These are phyloP conservation scores for Penicillium atrosanguineum DNA, from an alignment of 495 filamentous ascomycete genomes.

Conservation along the genomic window DNA sequence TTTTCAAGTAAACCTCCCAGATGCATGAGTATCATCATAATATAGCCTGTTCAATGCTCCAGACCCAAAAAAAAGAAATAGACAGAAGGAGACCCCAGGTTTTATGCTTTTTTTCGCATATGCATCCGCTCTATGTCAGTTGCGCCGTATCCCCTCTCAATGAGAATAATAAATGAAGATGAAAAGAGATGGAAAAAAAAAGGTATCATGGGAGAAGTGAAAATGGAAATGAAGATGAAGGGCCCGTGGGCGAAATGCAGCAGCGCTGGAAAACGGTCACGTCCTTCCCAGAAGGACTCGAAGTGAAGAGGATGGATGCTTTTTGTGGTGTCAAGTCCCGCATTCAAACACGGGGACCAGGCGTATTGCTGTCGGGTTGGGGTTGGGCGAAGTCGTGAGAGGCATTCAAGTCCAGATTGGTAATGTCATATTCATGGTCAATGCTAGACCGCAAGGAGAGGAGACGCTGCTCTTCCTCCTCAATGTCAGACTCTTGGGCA, in stretches of 20 bases:
- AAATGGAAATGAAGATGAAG: constrained; percentile 14
- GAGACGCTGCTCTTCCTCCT: constrained; percentile 43
- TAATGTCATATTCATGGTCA: constrained; percentile 35
- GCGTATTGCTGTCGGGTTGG: constrained; percentile 11
- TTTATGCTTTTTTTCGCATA: constrained; percentile 19
- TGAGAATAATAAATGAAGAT: constrained; percentile 1
- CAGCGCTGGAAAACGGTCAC: constrained; percentile 6
- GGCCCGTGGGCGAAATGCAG: neutral
- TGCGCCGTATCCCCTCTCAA: constrained; percentile 21
- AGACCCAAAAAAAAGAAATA: constrained; percentile 14
- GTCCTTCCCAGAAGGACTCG: constrained; percentile 19
- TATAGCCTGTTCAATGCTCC: constrained; percentile 35
- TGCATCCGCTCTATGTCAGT: constrained; percentile 25
- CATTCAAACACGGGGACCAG: constrained; percentile 1
- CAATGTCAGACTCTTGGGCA: constrained; percentile 20
- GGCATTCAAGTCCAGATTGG: constrained; percentile 25
- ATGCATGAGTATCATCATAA: constrained; percentile 42
- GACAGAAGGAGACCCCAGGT: constrained; percentile 3
- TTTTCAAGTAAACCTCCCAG: constrained; percentile 39
- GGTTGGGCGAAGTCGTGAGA: constrained; percentile 8
- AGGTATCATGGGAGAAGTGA: constrained; percentile 20
- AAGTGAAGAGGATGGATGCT: constrained; percentile 2
- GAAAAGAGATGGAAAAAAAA: neutral
- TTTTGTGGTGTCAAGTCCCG: neutral
- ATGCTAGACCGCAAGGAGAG: constrained; percentile 44